A percentile compares a stretch with the other conserved stretches of the same genome.
These are phyloP conservation scores for Myriangium duriaei DNA, from an alignment of 2,329 filamentous ascomycete genomes.

Conservation along the genomic window DNA sequence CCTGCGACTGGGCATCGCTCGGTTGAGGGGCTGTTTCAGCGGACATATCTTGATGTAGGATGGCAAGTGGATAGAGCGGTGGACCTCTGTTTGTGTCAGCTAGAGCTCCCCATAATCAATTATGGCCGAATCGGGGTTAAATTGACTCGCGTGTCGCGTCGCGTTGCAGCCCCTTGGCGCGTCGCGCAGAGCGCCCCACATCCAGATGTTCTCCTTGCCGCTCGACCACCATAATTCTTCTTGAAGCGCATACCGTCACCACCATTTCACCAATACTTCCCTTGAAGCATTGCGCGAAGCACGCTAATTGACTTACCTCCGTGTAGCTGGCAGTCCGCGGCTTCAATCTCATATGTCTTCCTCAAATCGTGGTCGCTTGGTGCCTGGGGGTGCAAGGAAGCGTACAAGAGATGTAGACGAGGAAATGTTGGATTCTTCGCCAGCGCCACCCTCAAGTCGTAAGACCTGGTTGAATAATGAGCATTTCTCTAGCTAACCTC, in stretches of 20 bases:
- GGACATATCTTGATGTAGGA: background rate
- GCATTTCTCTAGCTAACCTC: too few species aligned
- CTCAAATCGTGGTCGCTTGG: slow-evolving; percentile 59
- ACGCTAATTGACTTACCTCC: too few species aligned
- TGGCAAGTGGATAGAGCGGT: too few species aligned
- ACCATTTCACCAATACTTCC: too few species aligned
- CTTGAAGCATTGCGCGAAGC: too few species aligned
- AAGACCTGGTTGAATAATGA: too few species aligned
- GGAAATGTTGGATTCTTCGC: slow-evolving; percentile 43
- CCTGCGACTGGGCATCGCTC: slow-evolving; percentile 28
- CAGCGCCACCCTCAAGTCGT: slow-evolving; percentile 51
- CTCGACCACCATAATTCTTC: too few species aligned
- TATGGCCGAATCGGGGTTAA: slow-evolving; percentile 8
- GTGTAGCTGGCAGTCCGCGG: slow-evolving; percentile 65
- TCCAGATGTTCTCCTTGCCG: too few species aligned
- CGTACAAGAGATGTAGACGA: slow-evolving; percentile 53
- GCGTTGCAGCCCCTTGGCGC: slow-evolving; percentile 1
- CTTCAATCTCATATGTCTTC: slow-evolving; percentile 69
- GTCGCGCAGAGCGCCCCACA: background rate
- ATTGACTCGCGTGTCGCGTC: slow-evolving; percentile 2
- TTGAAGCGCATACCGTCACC: too few species aligned
- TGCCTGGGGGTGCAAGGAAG: slow-evolving; percentile 42
- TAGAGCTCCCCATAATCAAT: slow-evolving; percentile 8
- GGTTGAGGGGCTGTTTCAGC: background rate
- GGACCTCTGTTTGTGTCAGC: too few species aligned